These are phyloP conservation scores for Cyberlindnera sargentensis DNA, from an alignment of 805 yeast genomes.

Conservation along the genomic window DNA sequence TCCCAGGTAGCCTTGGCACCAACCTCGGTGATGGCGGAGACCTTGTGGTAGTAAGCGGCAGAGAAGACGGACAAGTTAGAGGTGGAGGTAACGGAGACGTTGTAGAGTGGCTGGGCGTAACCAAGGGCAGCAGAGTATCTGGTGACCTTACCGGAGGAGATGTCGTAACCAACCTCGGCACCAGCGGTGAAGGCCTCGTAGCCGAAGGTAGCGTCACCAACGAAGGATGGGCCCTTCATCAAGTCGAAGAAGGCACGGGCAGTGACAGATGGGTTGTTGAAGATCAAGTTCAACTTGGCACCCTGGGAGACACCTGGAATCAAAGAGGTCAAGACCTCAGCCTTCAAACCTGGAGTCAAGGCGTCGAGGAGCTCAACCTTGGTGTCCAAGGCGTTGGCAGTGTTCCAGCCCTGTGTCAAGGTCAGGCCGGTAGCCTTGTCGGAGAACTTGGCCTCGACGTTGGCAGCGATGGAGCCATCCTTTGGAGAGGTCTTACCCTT, in stretches of 20 bases:
- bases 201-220: constrained; percentile 91
- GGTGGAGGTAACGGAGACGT: constrained; percentile 72
- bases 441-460: constrained; percentile 83
- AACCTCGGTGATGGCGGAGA: constrained; percentile 84
- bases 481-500: constrained; percentile 75
- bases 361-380: constrained; percentile 89
- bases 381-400: constrained; percentile 85
- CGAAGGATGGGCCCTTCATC: constrained; percentile 90
- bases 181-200: constrained; percentile 97
- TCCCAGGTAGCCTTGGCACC: constrained; percentile 98
- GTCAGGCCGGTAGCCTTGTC: constrained; percentile 92
- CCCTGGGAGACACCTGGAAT: constrained; percentile 81
- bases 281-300: constrained; percentile 85
- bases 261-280: constrained; percentile 86
- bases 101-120: constrained; percentile 82
- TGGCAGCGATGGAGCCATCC: constrained; percentile 79
- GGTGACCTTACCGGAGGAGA: constrained; percentile 85
- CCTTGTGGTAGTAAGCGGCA: constrained; percentile 96
- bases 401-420: constrained; percentile 96
- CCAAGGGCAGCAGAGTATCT: constrained; percentile 92
- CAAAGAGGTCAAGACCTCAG: constrained; percentile 82
- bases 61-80: constrained; percentile 83
- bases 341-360: constrained; percentile 91
- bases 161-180: constrained; percentile 95
- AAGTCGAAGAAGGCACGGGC: constrained; percentile 94